Evolutionary conservation across 2,329 filamentous ascomycete species (phyloP).

Genomic region (Fusarium xylarioides): DNA sequence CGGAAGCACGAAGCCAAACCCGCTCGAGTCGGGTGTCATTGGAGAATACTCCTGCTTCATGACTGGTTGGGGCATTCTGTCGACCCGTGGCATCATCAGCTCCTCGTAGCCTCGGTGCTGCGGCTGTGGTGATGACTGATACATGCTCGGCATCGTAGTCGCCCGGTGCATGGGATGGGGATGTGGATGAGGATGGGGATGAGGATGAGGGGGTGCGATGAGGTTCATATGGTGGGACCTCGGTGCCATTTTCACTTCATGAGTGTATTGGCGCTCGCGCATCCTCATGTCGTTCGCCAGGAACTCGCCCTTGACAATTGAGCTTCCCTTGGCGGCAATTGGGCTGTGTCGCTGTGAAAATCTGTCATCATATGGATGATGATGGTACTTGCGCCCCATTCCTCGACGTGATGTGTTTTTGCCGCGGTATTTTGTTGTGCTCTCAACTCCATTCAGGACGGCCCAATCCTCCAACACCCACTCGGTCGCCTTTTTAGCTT

Average conservation of each 20-base stretch:
- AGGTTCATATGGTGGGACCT: constrained; percentile 28
- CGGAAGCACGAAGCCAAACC: constrained; percentile 35
- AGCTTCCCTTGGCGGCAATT: constrained; percentile 44
- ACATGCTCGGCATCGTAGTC: constrained; percentile 36
- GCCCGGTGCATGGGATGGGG: constrained; percentile 24
- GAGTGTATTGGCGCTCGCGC: constrained; percentile 37
- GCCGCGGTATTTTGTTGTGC: constrained; percentile 82
- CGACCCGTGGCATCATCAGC: constrained; percentile 34
- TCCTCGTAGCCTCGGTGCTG: constrained; percentile 31
- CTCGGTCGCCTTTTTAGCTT: constrained; percentile 72
- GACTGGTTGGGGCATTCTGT: constrained; percentile 31
- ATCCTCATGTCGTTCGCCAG: constrained; percentile 43
- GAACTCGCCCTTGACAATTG: constrained; percentile 48
- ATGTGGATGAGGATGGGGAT: constrained; percentile 8
- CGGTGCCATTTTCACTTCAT: constrained; percentile 33
- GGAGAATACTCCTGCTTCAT: constrained; percentile 37
- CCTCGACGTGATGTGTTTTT: constrained; percentile 45
- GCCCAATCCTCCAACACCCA: constrained; percentile 82
- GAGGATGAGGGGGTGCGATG: constrained; percentile 10
- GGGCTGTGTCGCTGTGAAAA: constrained; percentile 36
- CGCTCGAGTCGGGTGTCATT: constrained; percentile 33
- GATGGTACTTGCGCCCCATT: constrained; percentile 21
- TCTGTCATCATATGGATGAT: constrained; percentile 25
- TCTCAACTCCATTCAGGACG: constrained; percentile 76
- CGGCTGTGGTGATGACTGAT: constrained; percentile 28